Base-by-base conservation (phyloP, 2,329 filamentous ascomycete species). In the Verticillium klebahnii region DNA sequence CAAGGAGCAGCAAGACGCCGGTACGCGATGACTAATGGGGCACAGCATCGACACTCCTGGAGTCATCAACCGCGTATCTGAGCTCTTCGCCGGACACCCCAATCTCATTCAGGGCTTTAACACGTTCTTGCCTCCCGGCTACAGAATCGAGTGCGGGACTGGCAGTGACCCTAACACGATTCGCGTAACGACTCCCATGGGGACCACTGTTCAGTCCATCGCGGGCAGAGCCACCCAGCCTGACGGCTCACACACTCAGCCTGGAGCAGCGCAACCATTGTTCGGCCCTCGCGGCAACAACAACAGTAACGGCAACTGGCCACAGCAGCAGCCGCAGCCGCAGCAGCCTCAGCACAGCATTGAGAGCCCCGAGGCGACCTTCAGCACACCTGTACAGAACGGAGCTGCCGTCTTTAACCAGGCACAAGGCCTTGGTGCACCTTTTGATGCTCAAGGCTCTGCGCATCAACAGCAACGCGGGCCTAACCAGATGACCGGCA, bases 61-160 rank as follows among this genome's bases (percentile, higher is more conserved):
- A 1, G 95, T 99, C 2, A 99, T 99, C 68, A 96, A 96, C 70
- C 89, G 95, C 57, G 95, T 99, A 32, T 98, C 95, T 1, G 92
- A 93, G 59, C 85, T 99, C 1, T 99, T 99, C 72, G 93, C 94
- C 25, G 95, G 95, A 2, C 94, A 99, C 70, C 95, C 95, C 2
- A 95, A 91, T 72, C 83, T 96, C 31, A 98, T 99, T 57, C 94
- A 98, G 75, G 95, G 95, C 0, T 99, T 99, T 75, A 99, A 99
- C 72, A 99, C 95, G 0, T 99, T 99, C 73, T 80, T 99, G 9
- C 95, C 95, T 3, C 93, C 93, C 0, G 93, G 95, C 2, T 99
- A 99, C 73, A 86, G 95, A 62, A 99, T 99, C 63, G 95, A 99
- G 73, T 99, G 95, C 70, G 94, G 94, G 34, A 89, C 92, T 17